A percentile compares a stretch with the other conserved stretches of the same genome.
Evolutionary conservation across 495 filamentous ascomycete genomes (phyloP).

Genomic region (Penicillium angulare): DNA sequence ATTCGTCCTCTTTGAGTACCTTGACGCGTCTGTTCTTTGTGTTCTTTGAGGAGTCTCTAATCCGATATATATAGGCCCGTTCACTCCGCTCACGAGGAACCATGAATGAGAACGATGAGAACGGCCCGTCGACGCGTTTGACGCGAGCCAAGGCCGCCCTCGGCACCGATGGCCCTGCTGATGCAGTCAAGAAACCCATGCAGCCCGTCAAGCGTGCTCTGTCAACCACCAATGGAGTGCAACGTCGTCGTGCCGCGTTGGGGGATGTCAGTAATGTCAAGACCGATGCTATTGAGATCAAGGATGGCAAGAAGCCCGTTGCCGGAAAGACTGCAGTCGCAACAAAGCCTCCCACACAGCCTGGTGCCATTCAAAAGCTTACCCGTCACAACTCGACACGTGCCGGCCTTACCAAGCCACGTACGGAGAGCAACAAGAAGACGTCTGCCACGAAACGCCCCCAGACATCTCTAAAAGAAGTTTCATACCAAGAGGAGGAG

Average conservation of each 20-base stretch:
- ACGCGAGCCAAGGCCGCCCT: conserved; percentile 90
- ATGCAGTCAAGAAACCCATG: conserved; percentile 66
- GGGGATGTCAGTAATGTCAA: conserved; percentile 95
- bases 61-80: conserved; percentile 43
- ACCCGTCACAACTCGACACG: conserved; percentile 64
- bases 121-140: conserved; percentile 71
- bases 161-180: conserved; percentile 52
- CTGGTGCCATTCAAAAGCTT: conserved; percentile 67
- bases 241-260: conserved; percentile 71
- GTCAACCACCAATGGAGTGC: conserved; percentile 48
- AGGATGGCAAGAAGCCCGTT: conserved; percentile 67
- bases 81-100: conserved; percentile 61
- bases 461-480: conserved; percentile 56
- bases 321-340: conserved; percentile 61
- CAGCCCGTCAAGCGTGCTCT: conserved; percentile 75
- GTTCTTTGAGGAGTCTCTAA: conserved; percentile 10
- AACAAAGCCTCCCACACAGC: conserved; percentile 58
- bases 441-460: background rate
- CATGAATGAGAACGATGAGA: conserved; percentile 95
- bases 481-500: conserved; percentile 57
- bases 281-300: conserved; percentile 61
- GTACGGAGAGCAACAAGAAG: conserved; percentile 48
- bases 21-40: conserved; percentile 10
- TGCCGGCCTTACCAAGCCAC: conserved; percentile 52
- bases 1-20: background rate